Evolutionary conservation across 116 monocot genomes (phyloP), one percentile per base, ranked within the genome.

Genomic region (Posidonia oceanica): DNA sequence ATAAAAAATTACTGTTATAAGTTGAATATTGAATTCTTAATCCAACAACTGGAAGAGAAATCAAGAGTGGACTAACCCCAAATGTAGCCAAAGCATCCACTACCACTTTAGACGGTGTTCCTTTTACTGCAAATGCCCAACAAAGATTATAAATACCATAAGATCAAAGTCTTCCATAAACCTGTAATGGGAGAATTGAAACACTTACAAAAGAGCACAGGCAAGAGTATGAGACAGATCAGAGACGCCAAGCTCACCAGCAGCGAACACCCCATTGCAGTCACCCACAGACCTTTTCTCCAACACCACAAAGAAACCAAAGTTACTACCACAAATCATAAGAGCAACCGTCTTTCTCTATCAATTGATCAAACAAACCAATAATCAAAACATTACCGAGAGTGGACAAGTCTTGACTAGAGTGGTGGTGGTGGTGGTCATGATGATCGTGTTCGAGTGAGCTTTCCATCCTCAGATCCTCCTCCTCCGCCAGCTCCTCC

Each of bases 241-340:
- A 97, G 69, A 5, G 97, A 97, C 36, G 97, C 93, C 89, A 87
- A 77, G 80, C 97, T 97, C 69, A 97, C 97, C 42, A 97, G 87
- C 54, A 97, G 74, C 71, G 97, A 97, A 67, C 97, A 97, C 20
- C 92, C 92, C 85, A 97, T 89, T 54, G 97, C 92, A n/a, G 75
- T 72, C 72, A 79, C 41, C 97, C 97, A 92, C 62, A 92, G 22
- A 53, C 87, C 97, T 91, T 70, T 68, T 72, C 21, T 15, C 69
- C 41, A 67, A 67, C 2, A 42, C 16, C 39, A 42, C 15, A 7
- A 7, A 67, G 39, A 67, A 67, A 42, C 4, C 12, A 62, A 22
- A 62, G 4, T 62, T 36, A 29, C 14, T 8, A 29, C 51, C 66
- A 61, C 41, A 20, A 63, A 60, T n/a, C 14, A 63, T 59, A 70